Percentiles rank a stretch among this genome's conserved stretches.
These are phyloP conservation scores for Chalaropsis ovoidea DNA, from an alignment of 2,329 filamentous ascomycete species.

Conservation along the genomic window DNA sequence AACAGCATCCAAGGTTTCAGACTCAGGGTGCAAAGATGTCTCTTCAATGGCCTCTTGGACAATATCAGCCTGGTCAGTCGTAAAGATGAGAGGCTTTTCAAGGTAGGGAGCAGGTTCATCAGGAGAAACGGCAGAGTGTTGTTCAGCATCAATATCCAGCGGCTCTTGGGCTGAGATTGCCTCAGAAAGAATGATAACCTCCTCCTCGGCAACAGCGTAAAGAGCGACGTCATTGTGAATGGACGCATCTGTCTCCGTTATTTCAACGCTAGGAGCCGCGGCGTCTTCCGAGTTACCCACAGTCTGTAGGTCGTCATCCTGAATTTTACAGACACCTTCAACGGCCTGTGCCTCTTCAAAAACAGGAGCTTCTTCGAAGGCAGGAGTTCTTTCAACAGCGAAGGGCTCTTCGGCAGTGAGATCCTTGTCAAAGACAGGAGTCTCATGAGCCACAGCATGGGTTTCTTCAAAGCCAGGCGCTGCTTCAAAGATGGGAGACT, in stretches of 20 bases:
- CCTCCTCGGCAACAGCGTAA: not conserved
- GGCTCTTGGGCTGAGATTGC: not conserved
- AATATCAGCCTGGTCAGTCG: not conserved
- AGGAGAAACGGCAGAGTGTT: not conserved
- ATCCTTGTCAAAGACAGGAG: not conserved
- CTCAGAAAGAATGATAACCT: not conserved
- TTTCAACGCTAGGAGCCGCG: not conserved
- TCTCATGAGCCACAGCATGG: not conserved
- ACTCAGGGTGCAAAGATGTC: too few relatives aligned
- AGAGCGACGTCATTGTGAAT: not conserved
- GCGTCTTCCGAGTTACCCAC: not conserved
- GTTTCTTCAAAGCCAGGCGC: conserved; percentile 4
- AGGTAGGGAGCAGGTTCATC: not conserved
- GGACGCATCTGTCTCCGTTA: not conserved
- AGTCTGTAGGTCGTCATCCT: not conserved
- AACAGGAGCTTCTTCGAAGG: not conserved
- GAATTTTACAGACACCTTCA: not conserved
- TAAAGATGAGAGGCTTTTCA: too few relatives aligned
- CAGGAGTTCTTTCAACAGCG: not conserved
- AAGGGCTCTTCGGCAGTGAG: not conserved
- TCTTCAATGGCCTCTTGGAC: not conserved
- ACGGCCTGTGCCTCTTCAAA: not conserved
- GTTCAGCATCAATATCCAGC: not conserved
- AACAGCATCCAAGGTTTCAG: not conserved
- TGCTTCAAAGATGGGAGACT: not conserved